Evolutionary conservation across 805 yeast genomes (phyloP).

Genomic region (Torulaspora indica): DNA sequence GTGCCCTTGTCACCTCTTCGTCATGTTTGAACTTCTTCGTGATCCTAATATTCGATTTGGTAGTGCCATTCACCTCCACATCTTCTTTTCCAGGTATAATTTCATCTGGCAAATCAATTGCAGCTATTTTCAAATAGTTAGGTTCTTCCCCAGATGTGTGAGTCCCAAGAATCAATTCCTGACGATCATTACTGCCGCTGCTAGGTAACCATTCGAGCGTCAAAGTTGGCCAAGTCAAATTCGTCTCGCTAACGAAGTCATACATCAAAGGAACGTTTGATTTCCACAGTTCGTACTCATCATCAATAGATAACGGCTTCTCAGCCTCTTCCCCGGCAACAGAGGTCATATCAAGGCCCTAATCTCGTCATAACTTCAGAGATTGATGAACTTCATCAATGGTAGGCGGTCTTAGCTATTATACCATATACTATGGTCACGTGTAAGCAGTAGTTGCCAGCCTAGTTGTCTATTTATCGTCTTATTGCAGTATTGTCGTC

Average conservation of each 20-base stretch:
- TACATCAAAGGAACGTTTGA: conserved; percentile 78
- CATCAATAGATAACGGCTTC: conserved; percentile 36
- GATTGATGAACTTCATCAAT: background rate
- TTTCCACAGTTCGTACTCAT: conserved; percentile 75
- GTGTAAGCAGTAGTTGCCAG: background rate
- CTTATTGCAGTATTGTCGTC: background rate
- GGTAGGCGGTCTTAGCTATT: background rate
- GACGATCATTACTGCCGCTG: conserved; percentile 34
- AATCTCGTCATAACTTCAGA: background rate
- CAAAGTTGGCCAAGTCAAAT: conserved; percentile 75
- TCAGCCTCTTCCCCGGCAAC: conserved; percentile 19
- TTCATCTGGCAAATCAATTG: conserved; percentile 53
- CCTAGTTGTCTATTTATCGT: background rate
- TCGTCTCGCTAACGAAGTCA: conserved; percentile 76
- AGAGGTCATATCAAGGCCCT: background rate
- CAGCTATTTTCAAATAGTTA: conserved; percentile 61
- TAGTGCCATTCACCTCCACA: conserved; percentile 26
- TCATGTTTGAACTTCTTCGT: conserved; percentile 55
- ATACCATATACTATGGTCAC: background rate
- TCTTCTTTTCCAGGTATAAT: conserved; percentile 29
- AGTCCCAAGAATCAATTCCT: conserved; percentile 61
- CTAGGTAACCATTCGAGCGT: conserved; percentile 72
- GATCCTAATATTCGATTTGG: conserved; percentile 51
- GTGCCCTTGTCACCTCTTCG: conserved; percentile 67
- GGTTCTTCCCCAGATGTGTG: conserved; percentile 67